phyloP scores from a whole-genome alignment of 176 grass and related monocot species.

The Triticum turgidum region DNA sequence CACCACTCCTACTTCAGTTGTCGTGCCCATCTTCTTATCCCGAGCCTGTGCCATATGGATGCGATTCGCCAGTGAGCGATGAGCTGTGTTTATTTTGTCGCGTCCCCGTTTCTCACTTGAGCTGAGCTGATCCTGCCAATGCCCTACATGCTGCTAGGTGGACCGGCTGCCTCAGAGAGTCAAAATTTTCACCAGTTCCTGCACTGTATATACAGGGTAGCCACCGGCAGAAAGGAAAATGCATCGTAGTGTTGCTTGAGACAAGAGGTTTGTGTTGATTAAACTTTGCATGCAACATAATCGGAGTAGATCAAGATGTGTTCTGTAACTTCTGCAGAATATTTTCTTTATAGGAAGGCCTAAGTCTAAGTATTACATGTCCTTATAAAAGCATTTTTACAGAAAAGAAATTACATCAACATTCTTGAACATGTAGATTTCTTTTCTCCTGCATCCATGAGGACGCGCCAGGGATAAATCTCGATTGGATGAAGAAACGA shows the following conservation, averaged over 20 bases:
- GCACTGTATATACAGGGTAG: too few species aligned
- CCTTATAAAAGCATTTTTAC: too few species aligned
- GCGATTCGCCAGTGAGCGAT: background rate
- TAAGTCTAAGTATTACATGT: too few species aligned
- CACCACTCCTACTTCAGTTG: background rate
- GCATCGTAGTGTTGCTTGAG: too few species aligned
- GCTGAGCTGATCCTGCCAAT: background rate
- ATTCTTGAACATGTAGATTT: too few species aligned
- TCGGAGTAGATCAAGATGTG: background rate
- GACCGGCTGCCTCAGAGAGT: background rate
- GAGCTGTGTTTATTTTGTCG: constrained; percentile 13
- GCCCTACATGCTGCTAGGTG: background rate
- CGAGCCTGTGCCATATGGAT: background rate
- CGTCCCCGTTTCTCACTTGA: background rate
- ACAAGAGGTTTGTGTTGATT: too few species aligned
- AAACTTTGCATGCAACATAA: background rate
- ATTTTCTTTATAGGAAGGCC: too few species aligned
- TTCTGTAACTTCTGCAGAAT: background rate
- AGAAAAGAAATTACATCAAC: too few species aligned
- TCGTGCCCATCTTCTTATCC: constrained; percentile 4
- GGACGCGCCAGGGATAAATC: too few species aligned
- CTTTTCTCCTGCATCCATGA: too few species aligned
- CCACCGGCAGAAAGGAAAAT: background rate
- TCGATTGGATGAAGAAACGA: too few species aligned
- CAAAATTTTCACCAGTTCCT: background rate